Base-by-base conservation (phyloP, 345 rosid species). In the Populus deltoides region DNA sequence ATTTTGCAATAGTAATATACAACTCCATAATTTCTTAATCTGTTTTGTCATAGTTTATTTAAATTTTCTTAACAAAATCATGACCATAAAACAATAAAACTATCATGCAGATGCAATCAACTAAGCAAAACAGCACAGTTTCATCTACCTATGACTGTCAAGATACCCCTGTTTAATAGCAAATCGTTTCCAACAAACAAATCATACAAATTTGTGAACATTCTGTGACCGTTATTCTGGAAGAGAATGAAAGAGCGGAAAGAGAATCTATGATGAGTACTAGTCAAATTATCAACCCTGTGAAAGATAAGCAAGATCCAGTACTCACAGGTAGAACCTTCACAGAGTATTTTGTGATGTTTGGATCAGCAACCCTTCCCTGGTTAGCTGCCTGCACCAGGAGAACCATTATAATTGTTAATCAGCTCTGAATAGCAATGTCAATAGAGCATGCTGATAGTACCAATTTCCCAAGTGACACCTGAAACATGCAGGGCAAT, bases 311-410 rank as follows among this genome's bases (percentile, higher is more conserved):
- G 45, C 31, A 70, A 68, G 80, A 57, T 55, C 9, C 29, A 65
- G 43, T 80, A 88, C 99, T 89, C 77, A 92, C 98, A 41, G 97
- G 93, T 61, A 93, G 82, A 85, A 93, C 97, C 89, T 92, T 91
- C 25, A 91, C 98, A 36, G 97, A 85, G 73, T 89, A 93, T 74
- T 85, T 90, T 22, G 92, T 91, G 82, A 87, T 73, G 73, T 81
- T 90, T 74, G 92, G 90, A 86, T 93, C 98, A 31, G 81, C 87
- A 57, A 77, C 86, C 87, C 81, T 90, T 81, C 93, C 98, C 66
- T 85, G 85, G 70, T 51, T 85, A 77, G 87, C 88, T 29, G 94
- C 95, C 97, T 91, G 91, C 80, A 83, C 51, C 63, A 73, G 39
- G 81, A 68, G 49, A 65, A 49, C 65, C 25, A 31, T 33, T 10